Evolutionary conservation across 2,329 filamentous ascomycete genomes (phyloP), one percentile per base, ranked within the genome.

Genomic region (Coniochaeta pulveracea): DNA sequence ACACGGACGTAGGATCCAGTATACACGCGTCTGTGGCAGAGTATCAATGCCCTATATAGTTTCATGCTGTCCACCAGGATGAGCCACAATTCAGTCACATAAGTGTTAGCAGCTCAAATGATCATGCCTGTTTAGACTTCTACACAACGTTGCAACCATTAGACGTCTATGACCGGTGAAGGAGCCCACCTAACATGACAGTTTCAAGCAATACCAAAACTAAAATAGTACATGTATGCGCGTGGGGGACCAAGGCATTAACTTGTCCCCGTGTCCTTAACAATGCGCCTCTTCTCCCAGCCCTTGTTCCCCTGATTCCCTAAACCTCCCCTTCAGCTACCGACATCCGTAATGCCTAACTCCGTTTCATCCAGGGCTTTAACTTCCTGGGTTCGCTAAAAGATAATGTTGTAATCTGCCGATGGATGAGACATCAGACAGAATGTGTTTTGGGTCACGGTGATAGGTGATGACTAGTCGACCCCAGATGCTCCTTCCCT

Each of bases 151-250:
- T n/a, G 30, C 30, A 51, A 50, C 50, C 47, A 52, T 55, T 52
- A 53, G 52, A 52, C 43, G 48, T 66, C 62, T 67, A 66, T 66
- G 53, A 61, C n/a, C n/a, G n/a, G n/a, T 57, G 54, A 61, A 55
- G 47, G 37, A 48, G 43, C 34, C 38, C 39, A 10, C 30, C 18
- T 22, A 31, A 22, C 28, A 19, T 31, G 28, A 31, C 16, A n/a
- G 28, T 21, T 22, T 14, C 18, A 31, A 19, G 8, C 18, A 29
- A 29, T 19, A 19, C 14, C 19, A 21, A 21, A 31, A 12, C 55
- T 54, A 64, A 56, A 66, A 66, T 62, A 66, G 57, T 69, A 69
- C 64, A 66, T 56, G 56, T 58, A 56, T n/a, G n/a, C n/a, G n/a
- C 55, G 48, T 52, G 44, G 43, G 49, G 42, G 41, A 34, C 41